phyloP scores from a whole-genome alignment of 768 basidiomycete species.

The Xanthoconium stramineum region DNA sequence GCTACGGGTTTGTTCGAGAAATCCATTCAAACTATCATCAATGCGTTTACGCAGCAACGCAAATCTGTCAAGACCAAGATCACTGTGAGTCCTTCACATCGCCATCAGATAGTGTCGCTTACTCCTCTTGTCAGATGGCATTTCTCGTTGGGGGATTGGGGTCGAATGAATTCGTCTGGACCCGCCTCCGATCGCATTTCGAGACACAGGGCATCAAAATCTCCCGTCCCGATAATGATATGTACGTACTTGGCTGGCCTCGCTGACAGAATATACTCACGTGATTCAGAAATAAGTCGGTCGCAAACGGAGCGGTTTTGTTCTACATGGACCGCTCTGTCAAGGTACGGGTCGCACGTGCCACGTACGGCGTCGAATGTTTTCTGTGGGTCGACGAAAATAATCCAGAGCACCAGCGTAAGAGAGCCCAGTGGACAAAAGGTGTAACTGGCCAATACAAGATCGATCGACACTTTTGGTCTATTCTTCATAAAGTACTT shows the following conservation, averaged over 20 bases:
- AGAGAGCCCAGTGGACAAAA: background rate
- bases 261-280: background rate
- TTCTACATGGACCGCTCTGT: constrained; percentile 1
- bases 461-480: background rate
- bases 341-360: constrained; percentile 1
- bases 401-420: constrained; percentile 3
- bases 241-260: background rate
- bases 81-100: too few species aligned
- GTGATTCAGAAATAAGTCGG: constrained; percentile 5
- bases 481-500: constrained; percentile 4
- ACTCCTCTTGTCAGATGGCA: too few species aligned
- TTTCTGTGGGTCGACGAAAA: background rate
- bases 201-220: background rate
- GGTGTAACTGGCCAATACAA: background rate
- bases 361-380: background rate
- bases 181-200: background rate
- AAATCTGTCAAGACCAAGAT: too few species aligned
- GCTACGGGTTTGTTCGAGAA: too few species aligned
- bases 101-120: too few species aligned
- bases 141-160: background rate
- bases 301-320: constrained; percentile 8
- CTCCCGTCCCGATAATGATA: constrained; percentile 7
- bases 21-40: too few species aligned
- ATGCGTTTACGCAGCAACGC: too few species aligned
- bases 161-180: constrained; percentile 6